phyloP scores from a whole-genome alignment of 805 yeast genomes.

The Peterozyma toletana region DNA sequence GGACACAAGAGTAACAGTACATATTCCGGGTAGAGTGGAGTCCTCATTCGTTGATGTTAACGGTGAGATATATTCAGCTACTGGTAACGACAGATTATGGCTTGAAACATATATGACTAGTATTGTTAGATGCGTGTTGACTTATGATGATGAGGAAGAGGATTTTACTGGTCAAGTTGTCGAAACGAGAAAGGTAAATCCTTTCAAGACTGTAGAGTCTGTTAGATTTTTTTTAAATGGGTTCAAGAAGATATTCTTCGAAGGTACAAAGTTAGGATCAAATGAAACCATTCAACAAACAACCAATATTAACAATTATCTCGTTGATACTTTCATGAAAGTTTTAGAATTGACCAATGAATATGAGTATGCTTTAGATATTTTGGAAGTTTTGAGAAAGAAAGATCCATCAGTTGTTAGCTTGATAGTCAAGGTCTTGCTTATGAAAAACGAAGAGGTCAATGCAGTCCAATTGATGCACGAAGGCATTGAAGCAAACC shows the following conservation, averaged over 20 bases:
- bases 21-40: slow-evolving; percentile 69
- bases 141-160: slow-evolving; percentile 69
- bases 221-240: slow-evolving; percentile 53
- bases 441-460: slow-evolving; percentile 52
- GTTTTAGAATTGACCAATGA: slow-evolving; percentile 58
- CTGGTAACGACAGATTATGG: slow-evolving; percentile 48
- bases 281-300: slow-evolving; percentile 63
- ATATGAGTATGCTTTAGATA: slow-evolving; percentile 53
- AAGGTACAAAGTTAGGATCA: slow-evolving; percentile 64
- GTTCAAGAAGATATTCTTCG: slow-evolving; percentile 57
- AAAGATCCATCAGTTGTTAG: slow-evolving; percentile 50
- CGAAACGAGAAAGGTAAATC: slow-evolving; percentile 78
- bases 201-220: slow-evolving; percentile 44
- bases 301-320: slow-evolving; percentile 53
- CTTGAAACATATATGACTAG: slow-evolving; percentile 61
- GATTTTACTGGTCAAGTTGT: slow-evolving; percentile 56
- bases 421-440: slow-evolving; percentile 45
- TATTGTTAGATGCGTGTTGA: slow-evolving; percentile 65
- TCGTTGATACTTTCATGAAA: slow-evolving; percentile 68
- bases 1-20: slow-evolving; percentile 67
- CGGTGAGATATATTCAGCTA: slow-evolving; percentile 39
- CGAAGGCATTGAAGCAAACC: slow-evolving; percentile 39
- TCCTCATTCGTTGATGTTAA: slow-evolving; percentile 37
- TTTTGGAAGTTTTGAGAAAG: slow-evolving; percentile 43
- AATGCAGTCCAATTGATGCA: slow-evolving; percentile 46